Base-by-base conservation (phyloP, 441 rosid species). In the Theobroma grandiflorum region DNA sequence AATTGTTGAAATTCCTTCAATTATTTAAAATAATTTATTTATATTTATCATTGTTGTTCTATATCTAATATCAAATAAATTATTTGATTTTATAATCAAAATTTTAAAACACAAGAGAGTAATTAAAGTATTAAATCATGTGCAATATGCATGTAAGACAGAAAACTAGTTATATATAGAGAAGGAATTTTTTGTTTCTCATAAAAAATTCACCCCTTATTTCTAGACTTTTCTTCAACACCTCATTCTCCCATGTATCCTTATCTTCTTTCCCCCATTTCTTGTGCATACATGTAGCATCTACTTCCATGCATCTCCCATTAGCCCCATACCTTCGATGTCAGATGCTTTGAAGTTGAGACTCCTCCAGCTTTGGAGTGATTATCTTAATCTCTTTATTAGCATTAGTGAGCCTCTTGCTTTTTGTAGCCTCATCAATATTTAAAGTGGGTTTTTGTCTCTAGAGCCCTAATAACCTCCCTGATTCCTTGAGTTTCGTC, bases 401-500 rank as follows among this genome's bases (percentile, higher is more conserved):
- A 3, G 80, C 88, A 9, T 8, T 15, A 0, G 57, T 52, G 1
- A 84, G 78, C 4, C 82, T 49, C 9, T n/a, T 57, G 2, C 58
- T 57, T 53, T 62, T 76, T 37, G 31, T 26, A 16, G 10, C 62
- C 6, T 68, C 82, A 18, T 80, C 81, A 0, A 15, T 73, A 2
- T 42, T 4, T 26, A 2, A 82, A 74, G 43, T 73, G 84, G 20
- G 2, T 4, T 8, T 82, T 85, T 81, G 82, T 57, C 53, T 81
- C 86, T 0, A 79, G 82, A 12, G 81, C 85, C 33, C 31, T 85
- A 0, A 85, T 80, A 0, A 85, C 78, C 2, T 26, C 80, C 2
- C 87, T 78, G 0, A 86, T 35, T 0, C 87, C 88, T 4, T 76
- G 14, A 0, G 31, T 66, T n/a, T 84, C 77, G 61, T 88, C 83